Base-by-base conservation (phyloP, 2,329 filamentous ascomycete species). In the Aureobasidium pullulans region DNA sequence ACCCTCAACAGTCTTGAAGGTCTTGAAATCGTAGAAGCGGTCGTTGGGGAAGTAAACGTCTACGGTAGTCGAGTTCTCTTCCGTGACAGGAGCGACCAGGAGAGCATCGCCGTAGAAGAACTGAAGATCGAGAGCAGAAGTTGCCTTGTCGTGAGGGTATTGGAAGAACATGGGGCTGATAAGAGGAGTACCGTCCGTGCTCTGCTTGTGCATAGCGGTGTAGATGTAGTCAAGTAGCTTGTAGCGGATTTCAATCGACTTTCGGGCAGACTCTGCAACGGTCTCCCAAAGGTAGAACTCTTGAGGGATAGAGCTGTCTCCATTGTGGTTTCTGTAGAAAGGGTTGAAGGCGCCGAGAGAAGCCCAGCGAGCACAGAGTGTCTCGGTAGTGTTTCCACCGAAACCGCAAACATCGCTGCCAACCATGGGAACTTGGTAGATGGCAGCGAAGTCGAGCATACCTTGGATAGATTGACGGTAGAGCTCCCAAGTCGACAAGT, bases 151-250 rank as follows among this genome's bases (percentile, higher is more conserved):
- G 15, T 73, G 64, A 0, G 83, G 87, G 69, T 90, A 92, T 28
- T 83, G 68, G 75, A 85, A 92, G 73, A 88, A 89, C 60, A 90
- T 72, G 0, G 89, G 88, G 65, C 83, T 84, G 60, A 90, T 75
- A 62, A 85, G 76, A 0, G 89, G 87, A 1, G 78, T 80, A 34
- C 89, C 89, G 46, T 81, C 79, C 16, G 76, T 66, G 34, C 77
- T 80, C 69, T 89, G 82, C 60, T 75, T 73, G 68, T 84, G 77
- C 65, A 90, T 77, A 0, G 84, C 83, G 1, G 88, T 91, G 76
- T 93, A 92, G 61, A 89, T 79, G 73, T 92, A 92, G 67, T 91
- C 88, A 10, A 92, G 77, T 15, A 92, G 77, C 34, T 82, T 79
- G 74, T 92, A 92, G n/a, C 89, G 81, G 49, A 85, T 84, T 32